Evolutionary conservation across 257 asterid species (phyloP).

Genomic region (Linaria vulgaris): DNA sequence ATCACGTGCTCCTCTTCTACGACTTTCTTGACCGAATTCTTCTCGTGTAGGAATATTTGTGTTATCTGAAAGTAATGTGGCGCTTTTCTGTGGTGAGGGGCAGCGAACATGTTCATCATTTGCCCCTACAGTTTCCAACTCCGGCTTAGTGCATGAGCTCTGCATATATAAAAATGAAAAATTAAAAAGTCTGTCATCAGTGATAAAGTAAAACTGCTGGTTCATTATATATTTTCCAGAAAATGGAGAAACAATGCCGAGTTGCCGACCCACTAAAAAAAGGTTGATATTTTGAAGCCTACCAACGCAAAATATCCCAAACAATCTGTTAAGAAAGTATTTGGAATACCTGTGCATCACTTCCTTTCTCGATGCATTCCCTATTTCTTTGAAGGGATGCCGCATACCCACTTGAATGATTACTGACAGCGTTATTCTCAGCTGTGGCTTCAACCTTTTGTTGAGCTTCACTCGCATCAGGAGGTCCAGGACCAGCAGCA

Average conservation of each 20-base stretch:
- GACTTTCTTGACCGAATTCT: conserved; percentile 28
- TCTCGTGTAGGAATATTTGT: conserved; percentile 33
- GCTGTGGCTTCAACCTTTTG: conserved; percentile 77
- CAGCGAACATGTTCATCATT: conserved; percentile 33
- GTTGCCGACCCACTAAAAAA: not conserved
- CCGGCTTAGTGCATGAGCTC: conserved; percentile 93
- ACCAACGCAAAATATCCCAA: not conserved
- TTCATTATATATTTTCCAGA: not conserved
- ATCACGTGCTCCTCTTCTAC: conserved; percentile 30
- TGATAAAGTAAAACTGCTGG: not conserved
- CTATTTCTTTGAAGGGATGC: conserved; percentile 56
- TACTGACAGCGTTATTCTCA: conserved; percentile 70
- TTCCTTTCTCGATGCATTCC: conserved; percentile 71
- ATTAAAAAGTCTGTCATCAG: not conserved
- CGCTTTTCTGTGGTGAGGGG: conserved; percentile 34
- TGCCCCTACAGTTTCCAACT: conserved; percentile 46
- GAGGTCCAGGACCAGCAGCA: conserved; percentile 58
- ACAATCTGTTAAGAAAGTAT: conserved; percentile 11
- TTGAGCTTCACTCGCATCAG: conserved; percentile 70
- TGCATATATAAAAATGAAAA: conserved; percentile 29
- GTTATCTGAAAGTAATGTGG: conserved; percentile 30
- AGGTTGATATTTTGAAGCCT: not conserved
- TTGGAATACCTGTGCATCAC: conserved; percentile 76
- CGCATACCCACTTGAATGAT: conserved; percentile 68
- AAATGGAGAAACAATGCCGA: too few relatives aligned